Percentiles rank a stretch among this genome's conserved stretches.
These are phyloP conservation scores for Lenwebbia sp. DNA, from an alignment of 345 rosid genomes.

Conservation along the genomic window DNA sequence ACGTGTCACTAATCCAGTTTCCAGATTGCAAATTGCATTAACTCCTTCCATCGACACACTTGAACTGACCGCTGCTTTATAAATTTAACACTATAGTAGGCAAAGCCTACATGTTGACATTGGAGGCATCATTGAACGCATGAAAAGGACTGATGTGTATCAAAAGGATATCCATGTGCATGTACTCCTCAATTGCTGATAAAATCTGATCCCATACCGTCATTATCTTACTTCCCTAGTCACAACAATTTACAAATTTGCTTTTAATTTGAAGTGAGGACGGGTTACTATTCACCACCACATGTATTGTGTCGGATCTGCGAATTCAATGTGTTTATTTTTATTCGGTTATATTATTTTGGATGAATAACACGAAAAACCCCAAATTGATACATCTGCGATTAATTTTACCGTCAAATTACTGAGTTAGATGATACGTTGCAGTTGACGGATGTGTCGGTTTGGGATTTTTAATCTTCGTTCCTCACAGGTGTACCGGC, in stretches of 20 bases:
- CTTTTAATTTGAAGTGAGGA: not conserved
- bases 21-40: not conserved
- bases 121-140: not conserved
- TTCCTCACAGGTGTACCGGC: too few relatives aligned
- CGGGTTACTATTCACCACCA: too few relatives aligned
- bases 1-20: not conserved
- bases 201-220: not conserved
- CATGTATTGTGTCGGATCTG: too few relatives aligned
- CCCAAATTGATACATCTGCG: too few relatives aligned
- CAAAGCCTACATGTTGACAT: not conserved
- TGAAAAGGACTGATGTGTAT: not conserved
- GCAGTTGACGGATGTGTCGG: too few relatives aligned
- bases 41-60: not conserved
- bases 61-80: not conserved
- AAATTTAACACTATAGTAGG: not conserved
- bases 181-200: not conserved
- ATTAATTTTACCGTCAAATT: too few relatives aligned
- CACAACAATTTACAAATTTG: not conserved
- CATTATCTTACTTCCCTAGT: not conserved
- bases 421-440: too few relatives aligned
- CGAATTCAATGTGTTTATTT: too few relatives aligned
- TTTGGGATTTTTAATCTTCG: too few relatives aligned
- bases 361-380: too few relatives aligned
- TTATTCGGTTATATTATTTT: too few relatives aligned
- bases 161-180: not conserved